These are phyloP conservation scores for Tylopilus vinaceipallidus DNA, from an alignment of 768 basidiomycete genomes.

Conservation along the genomic window DNA sequence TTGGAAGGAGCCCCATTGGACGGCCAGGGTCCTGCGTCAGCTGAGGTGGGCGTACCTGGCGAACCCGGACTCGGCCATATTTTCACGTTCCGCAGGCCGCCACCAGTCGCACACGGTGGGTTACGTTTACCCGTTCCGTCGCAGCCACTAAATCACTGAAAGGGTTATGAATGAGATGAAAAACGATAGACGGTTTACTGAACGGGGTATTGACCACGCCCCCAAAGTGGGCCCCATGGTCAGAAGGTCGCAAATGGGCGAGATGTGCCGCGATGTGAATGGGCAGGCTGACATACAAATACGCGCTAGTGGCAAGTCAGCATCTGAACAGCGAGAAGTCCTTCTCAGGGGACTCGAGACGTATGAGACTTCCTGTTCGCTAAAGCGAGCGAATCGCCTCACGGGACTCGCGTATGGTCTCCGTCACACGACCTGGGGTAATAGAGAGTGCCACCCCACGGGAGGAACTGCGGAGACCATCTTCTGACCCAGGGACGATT, in stretches of 20 bases:
- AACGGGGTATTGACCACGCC: background rate
- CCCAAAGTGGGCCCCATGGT: constrained; percentile 1
- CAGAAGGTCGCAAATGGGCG: background rate
- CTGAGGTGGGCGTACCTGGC: constrained; percentile 7
- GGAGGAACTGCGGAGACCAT: constrained; percentile 22
- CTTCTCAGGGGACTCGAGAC: constrained; percentile 10
- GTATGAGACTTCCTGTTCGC: background rate
- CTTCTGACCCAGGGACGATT: too few relatives aligned
- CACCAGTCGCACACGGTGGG: background rate
- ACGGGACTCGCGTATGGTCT: constrained; percentile 2
- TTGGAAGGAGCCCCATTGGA: constrained; percentile 16
- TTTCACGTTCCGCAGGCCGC: constrained; percentile 1
- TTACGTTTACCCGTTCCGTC: constrained; percentile 1
- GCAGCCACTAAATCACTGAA: constrained; percentile 5
- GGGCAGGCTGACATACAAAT: background rate
- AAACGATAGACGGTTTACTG: background rate
- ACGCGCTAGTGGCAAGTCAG: background rate
- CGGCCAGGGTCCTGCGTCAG: constrained; percentile 9
- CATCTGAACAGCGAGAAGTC: constrained; percentile 8
- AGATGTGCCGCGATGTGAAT: constrained; percentile 11
- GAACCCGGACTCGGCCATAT: background rate
- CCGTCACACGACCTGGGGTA: constrained; percentile 32
- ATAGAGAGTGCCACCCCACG: constrained; percentile 25
- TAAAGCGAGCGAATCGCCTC: constrained; percentile 10
- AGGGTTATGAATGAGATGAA: constrained; percentile 3